These are phyloP conservation scores for Lactifluus echinatus DNA, from an alignment of 768 basidiomycete genomes.

Conservation along the genomic window DNA sequence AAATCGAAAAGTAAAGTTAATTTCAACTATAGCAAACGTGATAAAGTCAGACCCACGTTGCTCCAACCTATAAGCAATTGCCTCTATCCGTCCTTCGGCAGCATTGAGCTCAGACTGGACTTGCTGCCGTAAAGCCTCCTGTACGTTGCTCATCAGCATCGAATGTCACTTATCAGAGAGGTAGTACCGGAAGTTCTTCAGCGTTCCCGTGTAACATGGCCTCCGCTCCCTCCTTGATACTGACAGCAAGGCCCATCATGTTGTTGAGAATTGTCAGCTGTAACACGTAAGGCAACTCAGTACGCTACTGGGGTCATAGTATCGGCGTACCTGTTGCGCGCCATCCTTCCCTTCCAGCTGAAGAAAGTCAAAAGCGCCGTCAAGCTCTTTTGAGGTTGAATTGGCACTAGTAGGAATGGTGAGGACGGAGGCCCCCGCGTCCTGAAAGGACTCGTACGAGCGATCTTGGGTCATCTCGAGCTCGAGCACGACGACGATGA, in stretches of 20 bases:
- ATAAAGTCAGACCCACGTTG: conserved; percentile 6
- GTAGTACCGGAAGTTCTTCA: conserved; percentile 12
- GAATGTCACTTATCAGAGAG: neutral
- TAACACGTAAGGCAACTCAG: neutral
- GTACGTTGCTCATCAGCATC: neutral
- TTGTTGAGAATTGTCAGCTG: conserved; percentile 14
- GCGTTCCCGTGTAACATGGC: conserved; percentile 10
- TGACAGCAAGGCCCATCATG: conserved; percentile 19
- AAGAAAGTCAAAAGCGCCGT: conserved; percentile 14
- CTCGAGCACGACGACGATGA: too few species aligned
- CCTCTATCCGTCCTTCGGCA: conserved; percentile 14
- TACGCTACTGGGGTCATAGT: neutral
- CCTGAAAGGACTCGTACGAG: conserved; percentile 9
- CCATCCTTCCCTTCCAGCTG: conserved; percentile 18
- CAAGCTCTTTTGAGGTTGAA: neutral
- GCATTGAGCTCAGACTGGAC: conserved; percentile 19
- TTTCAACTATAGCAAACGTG: neutral
- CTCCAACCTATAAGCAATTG: conserved; percentile 17
- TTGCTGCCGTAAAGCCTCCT: conserved; percentile 17
- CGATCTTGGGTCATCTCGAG: conserved; percentile 10
- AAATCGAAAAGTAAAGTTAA: neutral
- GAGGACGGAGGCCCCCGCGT: neutral
- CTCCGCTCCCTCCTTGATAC: conserved; percentile 21
- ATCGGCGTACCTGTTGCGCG: conserved; percentile 11
- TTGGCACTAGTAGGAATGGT: neutral